Evolutionary conservation across 1,284 basidiomycete species (phyloP), one percentile per base, ranked within the genome.

Genomic region (Rhodotorula glutinis): DNA sequence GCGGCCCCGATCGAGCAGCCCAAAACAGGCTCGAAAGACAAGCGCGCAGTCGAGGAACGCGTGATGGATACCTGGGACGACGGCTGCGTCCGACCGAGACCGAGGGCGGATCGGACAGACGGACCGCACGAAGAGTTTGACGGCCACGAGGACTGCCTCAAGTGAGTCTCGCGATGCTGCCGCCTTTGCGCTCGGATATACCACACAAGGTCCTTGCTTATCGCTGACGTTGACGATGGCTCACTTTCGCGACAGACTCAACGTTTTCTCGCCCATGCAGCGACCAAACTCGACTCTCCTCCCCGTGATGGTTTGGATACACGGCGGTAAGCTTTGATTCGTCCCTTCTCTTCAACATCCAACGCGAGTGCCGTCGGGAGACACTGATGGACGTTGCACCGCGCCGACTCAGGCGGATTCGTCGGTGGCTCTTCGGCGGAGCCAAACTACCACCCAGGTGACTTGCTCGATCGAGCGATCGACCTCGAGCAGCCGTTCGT

Each of bases 141-240:
- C n/a, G 71, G 71, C 14, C 59, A 64, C 54, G 71, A 73, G 41
- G 69, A 73, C 58, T 73, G 71, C 53, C 43, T 73, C 46, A 66
- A 62, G 67, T 70, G 40, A 30, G 70, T 61, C n/a, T 3, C 11
- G n/a, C n/a, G n/a, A n/a, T n/a, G n/a, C n/a, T n/a, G n/a, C n/a
- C n/a, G n/a, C n/a, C n/a, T n/a, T n/a, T n/a, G n/a, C n/a, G n/a
- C n/a, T n/a, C n/a, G n/a, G n/a, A n/a, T n/a, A n/a, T n/a, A n/a
- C n/a, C n/a, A n/a, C n/a, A n/a, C n/a, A n/a, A n/a, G n/a, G n/a
- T n/a, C n/a, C n/a, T n/a, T n/a, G n/a, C n/a, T n/a, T n/a, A n/a
- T n/a, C n/a, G n/a, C n/a, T n/a, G n/a, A n/a, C n/a, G n/a, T n/a
- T n/a, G n/a, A n/a, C n/a, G n/a, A n/a, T n/a, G n/a, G n/a, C n/a